These are phyloP conservation scores for Phlyctochytrium planicorne DNA, from an alignment of 192 early-diverging fungal species.

Conservation along the genomic window DNA sequence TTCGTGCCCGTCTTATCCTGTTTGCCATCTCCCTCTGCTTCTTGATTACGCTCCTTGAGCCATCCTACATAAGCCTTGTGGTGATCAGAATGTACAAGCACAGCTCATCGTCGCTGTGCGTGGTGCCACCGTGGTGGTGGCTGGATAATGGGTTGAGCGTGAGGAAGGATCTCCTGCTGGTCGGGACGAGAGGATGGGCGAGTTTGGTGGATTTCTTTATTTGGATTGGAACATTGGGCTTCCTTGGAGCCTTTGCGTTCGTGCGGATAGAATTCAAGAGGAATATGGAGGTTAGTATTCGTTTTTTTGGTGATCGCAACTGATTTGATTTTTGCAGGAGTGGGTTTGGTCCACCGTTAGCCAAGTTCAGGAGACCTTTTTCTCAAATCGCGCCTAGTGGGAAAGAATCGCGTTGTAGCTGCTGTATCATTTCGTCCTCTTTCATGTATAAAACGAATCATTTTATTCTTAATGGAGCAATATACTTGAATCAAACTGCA, in stretches of 20 bases:
- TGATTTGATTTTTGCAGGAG: slow-evolving; percentile 24
- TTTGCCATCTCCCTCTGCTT: background rate
- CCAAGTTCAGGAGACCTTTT: slow-evolving; percentile 40
- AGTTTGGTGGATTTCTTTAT: slow-evolving; percentile 29
- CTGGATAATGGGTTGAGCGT: too few relatives aligned
- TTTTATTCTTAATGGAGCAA: too few relatives aligned
- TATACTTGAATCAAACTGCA: background rate
- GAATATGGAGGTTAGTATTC: slow-evolving; percentile 34
- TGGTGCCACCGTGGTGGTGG: slow-evolving; percentile 45
- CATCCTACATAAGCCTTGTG: background rate
- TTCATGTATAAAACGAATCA: too few relatives aligned
- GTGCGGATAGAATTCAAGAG: slow-evolving; percentile 32
- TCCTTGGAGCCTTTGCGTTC: slow-evolving; percentile 20
- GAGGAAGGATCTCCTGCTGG: background rate
- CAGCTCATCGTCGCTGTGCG: slow-evolving; percentile 13
- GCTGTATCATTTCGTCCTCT: background rate
- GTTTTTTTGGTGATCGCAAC: background rate
- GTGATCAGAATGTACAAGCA: slow-evolving; percentile 5
- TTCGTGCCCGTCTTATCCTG: background rate
- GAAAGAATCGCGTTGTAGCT: too few relatives aligned
- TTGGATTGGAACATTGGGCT: slow-evolving; percentile 29
- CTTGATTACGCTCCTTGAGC: background rate
- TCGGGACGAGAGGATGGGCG: slow-evolving; percentile 36
- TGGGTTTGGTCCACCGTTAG: slow-evolving; percentile 45
- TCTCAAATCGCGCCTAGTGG: background rate